phyloP scores from a whole-genome alignment of 1,284 basidiomycete genomes.

The Naganishia sp. region DNA sequence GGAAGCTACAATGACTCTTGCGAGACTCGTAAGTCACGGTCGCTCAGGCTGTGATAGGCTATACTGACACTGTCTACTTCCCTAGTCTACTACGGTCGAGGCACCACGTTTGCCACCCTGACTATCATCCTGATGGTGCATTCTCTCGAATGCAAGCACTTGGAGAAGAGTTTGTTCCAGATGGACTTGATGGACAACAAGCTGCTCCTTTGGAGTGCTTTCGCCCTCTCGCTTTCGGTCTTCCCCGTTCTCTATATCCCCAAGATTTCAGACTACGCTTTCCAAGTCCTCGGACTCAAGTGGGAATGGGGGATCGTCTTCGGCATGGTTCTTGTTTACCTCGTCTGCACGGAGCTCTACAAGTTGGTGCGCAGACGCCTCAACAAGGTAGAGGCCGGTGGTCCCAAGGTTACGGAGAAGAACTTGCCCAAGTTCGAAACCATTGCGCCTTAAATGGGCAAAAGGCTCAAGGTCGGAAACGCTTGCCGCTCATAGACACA shows the following conservation, averaged over 20 bases:
- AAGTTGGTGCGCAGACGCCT: conserved; percentile 37
- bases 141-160: conserved; percentile 52
- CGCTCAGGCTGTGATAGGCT: no score
- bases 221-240: conserved; percentile 45
- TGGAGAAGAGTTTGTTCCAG: conserved; percentile 53
- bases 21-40: conserved; percentile 29
- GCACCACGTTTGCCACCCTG: conserved; percentile 60
- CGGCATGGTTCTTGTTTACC: conserved; percentile 51
- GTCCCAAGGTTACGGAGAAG: conserved; percentile 34
- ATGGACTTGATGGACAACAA: conserved; percentile 61
- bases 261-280: conserved; percentile 51
- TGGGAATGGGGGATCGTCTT: conserved; percentile 55
- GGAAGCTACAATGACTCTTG: conserved; percentile 33
- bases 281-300: conserved; percentile 46
- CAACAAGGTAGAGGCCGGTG: conserved; percentile 24
- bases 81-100: conserved; percentile 61
- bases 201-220: conserved; percentile 59
- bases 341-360: conserved; percentile 44
- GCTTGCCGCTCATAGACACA: not conserved
- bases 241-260: conserved; percentile 55
- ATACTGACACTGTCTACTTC: conserved; percentile 19
- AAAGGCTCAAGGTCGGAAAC: not conserved
- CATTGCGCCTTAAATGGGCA: conserved; percentile 16
- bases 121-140: conserved; percentile 58
- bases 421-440: conserved; percentile 37